These are phyloP conservation scores for Rhodomyrtus tomentosa DNA, from an alignment of 345 rosid species.

Conservation along the genomic window DNA sequence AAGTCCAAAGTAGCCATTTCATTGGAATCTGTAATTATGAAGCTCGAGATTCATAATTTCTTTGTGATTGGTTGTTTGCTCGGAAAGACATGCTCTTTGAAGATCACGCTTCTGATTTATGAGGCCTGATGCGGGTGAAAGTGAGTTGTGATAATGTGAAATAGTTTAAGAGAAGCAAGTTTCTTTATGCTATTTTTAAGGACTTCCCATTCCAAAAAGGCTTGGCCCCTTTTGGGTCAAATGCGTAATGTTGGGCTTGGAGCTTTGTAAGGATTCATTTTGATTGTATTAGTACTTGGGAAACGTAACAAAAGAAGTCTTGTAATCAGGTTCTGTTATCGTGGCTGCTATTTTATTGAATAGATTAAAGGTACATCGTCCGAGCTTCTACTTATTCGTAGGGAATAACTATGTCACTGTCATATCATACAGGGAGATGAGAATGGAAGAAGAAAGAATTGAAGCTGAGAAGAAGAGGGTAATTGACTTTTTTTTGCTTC, in stretches of 20 bases:
- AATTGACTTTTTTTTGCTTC: conserved; percentile 5
- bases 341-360: background rate
- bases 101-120: background rate
- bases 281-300: background rate
- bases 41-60: background rate
- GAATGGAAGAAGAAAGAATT: conserved; percentile 73
- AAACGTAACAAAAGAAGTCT: background rate
- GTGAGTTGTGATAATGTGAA: background rate
- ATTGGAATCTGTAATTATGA: background rate
- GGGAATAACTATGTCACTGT: background rate
- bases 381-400: background rate
- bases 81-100: background rate
- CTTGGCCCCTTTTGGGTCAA: background rate
- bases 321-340: background rate
- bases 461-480: conserved; percentile 93
- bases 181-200: background rate
- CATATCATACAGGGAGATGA: conserved; percentile 52
- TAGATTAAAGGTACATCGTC: background rate
- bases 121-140: background rate
- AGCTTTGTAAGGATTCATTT: background rate
- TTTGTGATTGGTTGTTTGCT: background rate
- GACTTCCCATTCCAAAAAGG: background rate
- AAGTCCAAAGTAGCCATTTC: background rate
- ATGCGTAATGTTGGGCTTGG: background rate
- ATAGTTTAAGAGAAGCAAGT: background rate